Base-by-base conservation (phyloP, 768 basidiomycete species). In the Lactifluus echinatus region DNA sequence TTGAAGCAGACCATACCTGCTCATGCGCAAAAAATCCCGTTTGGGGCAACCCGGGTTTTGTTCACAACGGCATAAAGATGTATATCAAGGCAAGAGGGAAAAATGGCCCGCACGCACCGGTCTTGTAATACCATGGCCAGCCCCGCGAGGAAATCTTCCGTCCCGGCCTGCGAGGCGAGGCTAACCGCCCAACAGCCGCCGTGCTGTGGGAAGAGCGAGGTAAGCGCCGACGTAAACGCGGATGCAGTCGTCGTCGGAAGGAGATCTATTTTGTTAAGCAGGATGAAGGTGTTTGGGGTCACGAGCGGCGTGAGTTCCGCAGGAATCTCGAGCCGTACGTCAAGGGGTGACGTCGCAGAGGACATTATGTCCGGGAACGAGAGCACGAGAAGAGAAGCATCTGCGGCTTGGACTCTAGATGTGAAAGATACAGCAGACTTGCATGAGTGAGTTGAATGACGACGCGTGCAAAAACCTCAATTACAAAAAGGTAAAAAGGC, bases 241-340 rank as follows among this genome's bases (percentile, higher is more conserved):
- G 59, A 45, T 3, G 65, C 33, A 2, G 65, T 36, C 23, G 65
- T 34, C 3, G 65, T 36, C 23, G 54, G 66, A 23, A 75, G 56
- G 4, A 87, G 70, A 65, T 95, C 93, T 6, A 71, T 71, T 72
- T 95, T 94, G 72, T 94, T 95, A 63, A 93, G 69, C 6, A 95
- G 70, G 48, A 93, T 73, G 44, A 84, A 73, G 0, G 92, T 92
- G 29, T 78, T 66, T 3, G 75, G 67, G 8, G 72, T 76, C 47
- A 90, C 64, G 28, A 87, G 74, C 4, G 71, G 63, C 31, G 70
- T 65, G 23, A 91, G 64, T 7, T 74, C 69, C n/a, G 72, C 53
- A 2, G 85, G 83, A 17, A 82, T 63, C 8, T 52, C 60, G 21
- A 75, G 34, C 23, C 50, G 37, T 34, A 57, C 58, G 10, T 56